Base-by-base conservation (phyloP, 1,284 basidiomycete species). In the Tausonia pullulans region DNA sequence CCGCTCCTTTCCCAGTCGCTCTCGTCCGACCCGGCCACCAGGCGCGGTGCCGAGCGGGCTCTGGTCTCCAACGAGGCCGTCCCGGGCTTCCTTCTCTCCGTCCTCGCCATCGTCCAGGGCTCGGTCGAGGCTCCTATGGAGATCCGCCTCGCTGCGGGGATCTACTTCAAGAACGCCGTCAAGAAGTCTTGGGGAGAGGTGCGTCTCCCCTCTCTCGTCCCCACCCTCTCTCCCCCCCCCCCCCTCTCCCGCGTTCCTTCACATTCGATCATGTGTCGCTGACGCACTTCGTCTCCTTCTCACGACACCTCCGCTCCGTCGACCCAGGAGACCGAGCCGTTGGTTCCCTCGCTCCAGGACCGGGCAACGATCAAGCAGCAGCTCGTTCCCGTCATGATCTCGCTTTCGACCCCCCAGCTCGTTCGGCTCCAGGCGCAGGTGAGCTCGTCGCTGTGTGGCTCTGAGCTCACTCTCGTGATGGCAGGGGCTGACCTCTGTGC, bases 131-230 rank as follows among this genome's bases (percentile, higher is more conserved):
- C 67, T 11, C 63, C 67, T 11, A 70, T 72, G 69, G 78, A 87
- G 1, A 82, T 88, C 49, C 80, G 90, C 70, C 84, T 93, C 65
- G 84, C 90, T 2, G 92, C 84, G 1, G 86, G 87, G 65, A 85
- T 95, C 56, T 92, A 87, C 76, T 84, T 95, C 69, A 96, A 95
- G 79, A 95, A 95, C 74, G 81, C 86, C 39, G 82, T 90, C 62
- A 91, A 88, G 74, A 78, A 83, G 52, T 82, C 86, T 76, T 96
- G 92, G 92, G 85, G 85, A 58, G 88, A 90, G 79, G 91, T 90
- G 63, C 64, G 83, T 79, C 3, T 39, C 10, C 54, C 6, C 14
- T 64, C 64, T 5, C 41, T 8, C 27, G 27, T 27, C 27, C 27
- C 27, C 27, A 27, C 27, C 27, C 27, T 27, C 27, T 27, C 27